Percentiles rank a stretch among this genome's conserved stretches.
phyloP scores from a whole-genome alignment of 2,329 filamentous ascomycete species.

The Colletotrichum camelliae region DNA sequence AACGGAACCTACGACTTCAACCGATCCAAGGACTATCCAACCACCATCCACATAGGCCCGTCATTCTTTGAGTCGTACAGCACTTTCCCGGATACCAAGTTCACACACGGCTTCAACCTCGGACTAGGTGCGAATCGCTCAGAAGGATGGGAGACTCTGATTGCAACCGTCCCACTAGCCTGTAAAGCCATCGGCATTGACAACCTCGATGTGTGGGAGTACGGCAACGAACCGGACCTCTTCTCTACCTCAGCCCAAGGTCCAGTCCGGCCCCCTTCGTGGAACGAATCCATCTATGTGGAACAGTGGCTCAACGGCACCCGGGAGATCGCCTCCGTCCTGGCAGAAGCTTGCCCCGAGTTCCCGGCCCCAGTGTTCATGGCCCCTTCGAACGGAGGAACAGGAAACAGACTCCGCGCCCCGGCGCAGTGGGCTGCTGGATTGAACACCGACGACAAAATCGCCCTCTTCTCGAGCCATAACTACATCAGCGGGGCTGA shows the following conservation, averaged over 20 bases:
- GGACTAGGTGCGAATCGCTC: slow-evolving; percentile 56
- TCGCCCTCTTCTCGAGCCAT: slow-evolving; percentile 62
- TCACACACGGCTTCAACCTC: slow-evolving; percentile 67
- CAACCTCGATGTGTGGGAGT: slow-evolving; percentile 63
- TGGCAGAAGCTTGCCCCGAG: slow-evolving; percentile 56
- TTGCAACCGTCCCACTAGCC: slow-evolving; percentile 58
- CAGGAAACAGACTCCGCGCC: slow-evolving; percentile 55
- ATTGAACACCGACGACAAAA: slow-evolving; percentile 50
- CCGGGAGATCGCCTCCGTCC: slow-evolving; percentile 47
- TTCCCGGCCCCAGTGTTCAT: slow-evolving; percentile 51
- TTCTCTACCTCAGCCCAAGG: slow-evolving; percentile 58
- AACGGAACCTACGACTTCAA: slow-evolving; percentile 57
- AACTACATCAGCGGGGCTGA: slow-evolving; percentile 69
- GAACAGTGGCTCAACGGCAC: slow-evolving; percentile 64
- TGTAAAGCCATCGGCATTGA: slow-evolving; percentile 59
- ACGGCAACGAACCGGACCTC: slow-evolving; percentile 70
- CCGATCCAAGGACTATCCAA: slow-evolving; percentile 64
- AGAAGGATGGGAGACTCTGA: slow-evolving; percentile 54
- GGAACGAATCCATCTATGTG: slow-evolving; percentile 61
- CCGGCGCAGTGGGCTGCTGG: slow-evolving; percentile 58
- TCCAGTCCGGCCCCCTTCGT: slow-evolving; percentile 54
- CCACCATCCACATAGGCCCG: slow-evolving; percentile 63
- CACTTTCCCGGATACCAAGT: slow-evolving; percentile 61
- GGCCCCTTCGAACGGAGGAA: slow-evolving; percentile 63
- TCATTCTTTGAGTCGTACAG: slow-evolving; percentile 68